These are phyloP conservation scores for Diphasiastrum complanatum DNA, from an alignment of 83 land plant genomes.

Conservation along the genomic window DNA sequence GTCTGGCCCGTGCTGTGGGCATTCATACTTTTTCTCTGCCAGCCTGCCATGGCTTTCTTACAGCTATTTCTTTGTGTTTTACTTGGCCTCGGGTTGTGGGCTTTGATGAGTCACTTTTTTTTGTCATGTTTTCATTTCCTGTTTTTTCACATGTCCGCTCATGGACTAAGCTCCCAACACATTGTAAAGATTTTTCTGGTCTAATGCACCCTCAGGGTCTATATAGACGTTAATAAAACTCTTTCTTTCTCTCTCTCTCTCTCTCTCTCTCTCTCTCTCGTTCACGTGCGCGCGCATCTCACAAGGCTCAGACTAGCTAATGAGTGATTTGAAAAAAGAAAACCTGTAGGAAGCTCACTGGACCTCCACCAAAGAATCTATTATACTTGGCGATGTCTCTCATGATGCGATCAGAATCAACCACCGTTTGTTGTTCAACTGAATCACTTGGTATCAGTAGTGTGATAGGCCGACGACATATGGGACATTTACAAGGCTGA, in stretches of 20 bases:
- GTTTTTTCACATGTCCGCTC: no score
- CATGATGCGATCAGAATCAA: constrained; percentile 41
- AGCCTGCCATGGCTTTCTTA: no score
- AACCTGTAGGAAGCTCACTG: constrained; percentile 64
- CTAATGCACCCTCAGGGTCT: no score
- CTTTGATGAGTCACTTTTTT: no score
- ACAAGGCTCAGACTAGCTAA: neutral
- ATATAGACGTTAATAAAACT: no score
- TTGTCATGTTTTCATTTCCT: no score
- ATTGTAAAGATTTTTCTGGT: no score
- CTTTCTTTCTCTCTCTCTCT: constrained; percentile 12
- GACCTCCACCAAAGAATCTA: constrained; percentile 64
- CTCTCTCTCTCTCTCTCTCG: constrained; percentile 14
- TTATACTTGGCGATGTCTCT: constrained; percentile 62
- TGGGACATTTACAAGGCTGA: constrained; percentile 87
- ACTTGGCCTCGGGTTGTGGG: no score
- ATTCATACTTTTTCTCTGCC: no score
- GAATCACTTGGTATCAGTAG: constrained; percentile 66
- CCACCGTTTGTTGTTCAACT: constrained; percentile 23
- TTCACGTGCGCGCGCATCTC: neutral
- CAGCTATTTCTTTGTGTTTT: no score
- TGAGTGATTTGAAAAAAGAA: neutral
- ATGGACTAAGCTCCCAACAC: no score
- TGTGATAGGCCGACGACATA: constrained; percentile 77
- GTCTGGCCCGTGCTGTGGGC: no score